Conservation (phyloP, 129 eudicot genomes). For the Smallanthus sonchifolius region DNA sequence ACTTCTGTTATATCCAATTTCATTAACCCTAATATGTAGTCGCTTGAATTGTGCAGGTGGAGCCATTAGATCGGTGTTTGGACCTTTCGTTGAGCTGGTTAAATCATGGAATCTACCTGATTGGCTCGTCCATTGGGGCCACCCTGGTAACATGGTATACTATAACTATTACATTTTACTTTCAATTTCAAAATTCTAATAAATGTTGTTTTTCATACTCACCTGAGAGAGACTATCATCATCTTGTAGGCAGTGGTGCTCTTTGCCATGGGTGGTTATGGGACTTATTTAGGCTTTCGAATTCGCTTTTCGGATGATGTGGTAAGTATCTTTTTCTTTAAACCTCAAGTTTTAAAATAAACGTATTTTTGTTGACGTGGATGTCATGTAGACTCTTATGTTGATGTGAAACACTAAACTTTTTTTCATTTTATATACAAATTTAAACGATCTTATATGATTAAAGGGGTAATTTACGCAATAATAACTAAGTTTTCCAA, state of each 20-base stretch:
- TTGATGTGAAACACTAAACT: not conserved
- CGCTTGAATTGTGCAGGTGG: conserved; percentile 35
- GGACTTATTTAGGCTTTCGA: conserved; percentile 87
- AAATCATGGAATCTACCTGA: conserved; percentile 73
- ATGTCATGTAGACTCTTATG: not conserved
- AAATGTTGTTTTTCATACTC: not conserved
- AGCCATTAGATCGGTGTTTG: conserved; percentile 66
- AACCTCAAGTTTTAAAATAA: not conserved
- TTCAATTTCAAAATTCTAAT: not conserved
- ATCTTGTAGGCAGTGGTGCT: conserved; percentile 78
- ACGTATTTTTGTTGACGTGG: not conserved
- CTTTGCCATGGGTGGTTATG: conserved; percentile 99
- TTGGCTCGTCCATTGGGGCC: conserved; percentile 99
- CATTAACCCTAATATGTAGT: too few species aligned
- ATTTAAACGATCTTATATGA: not conserved
- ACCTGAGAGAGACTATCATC: not conserved
- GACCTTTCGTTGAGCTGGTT: conserved; percentile 73
- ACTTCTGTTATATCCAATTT: not conserved
- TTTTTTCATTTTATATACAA: not conserved
- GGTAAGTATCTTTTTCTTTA: conserved; percentile 31
- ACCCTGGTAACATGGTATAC: conserved; percentile 94
- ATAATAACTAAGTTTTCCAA: too few species aligned
- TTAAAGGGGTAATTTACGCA: too few species aligned
- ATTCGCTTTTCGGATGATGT: conserved; percentile 76
- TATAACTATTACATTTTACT: not conserved